Evolutionary conservation across 192 early-diverging fungal genomes (phyloP).

Genomic region (Rhizophlyctis rosea): DNA sequence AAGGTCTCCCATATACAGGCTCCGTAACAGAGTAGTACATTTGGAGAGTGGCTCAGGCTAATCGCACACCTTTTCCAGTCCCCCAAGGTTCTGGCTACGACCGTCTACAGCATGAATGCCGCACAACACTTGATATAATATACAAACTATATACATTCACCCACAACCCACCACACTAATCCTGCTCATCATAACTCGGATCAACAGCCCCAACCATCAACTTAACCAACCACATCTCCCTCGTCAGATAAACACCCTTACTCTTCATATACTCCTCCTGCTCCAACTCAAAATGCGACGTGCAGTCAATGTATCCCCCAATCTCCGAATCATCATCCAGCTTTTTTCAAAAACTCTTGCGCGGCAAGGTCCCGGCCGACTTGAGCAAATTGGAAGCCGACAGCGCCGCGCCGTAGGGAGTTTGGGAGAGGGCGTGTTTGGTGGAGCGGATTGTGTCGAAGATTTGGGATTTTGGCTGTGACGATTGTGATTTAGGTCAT

Average conservation of each 20-base stretch:
- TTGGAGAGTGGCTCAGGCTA: too few relatives aligned
- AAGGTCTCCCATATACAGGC: too few relatives aligned
- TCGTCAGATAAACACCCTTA: constrained; percentile 28
- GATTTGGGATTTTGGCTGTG: too few relatives aligned
- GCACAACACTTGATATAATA: too few relatives aligned
- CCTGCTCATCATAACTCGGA: constrained; percentile 22
- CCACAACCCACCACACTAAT: too few relatives aligned
- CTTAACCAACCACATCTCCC: constrained; percentile 30
- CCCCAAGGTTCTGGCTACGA: too few relatives aligned
- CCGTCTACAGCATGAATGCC: too few relatives aligned
- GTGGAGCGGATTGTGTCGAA: too few relatives aligned
- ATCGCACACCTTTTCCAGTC: too few relatives aligned
- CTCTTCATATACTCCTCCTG: constrained; percentile 25
- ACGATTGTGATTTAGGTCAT: constrained; percentile 19
- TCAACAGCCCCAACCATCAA: constrained; percentile 30
- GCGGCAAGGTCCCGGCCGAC: constrained; percentile 26
- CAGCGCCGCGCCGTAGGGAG: constrained; percentile 21
- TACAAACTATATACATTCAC: too few relatives aligned
- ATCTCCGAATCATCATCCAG: constrained; percentile 28
- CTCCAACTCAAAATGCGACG: constrained; percentile 31
- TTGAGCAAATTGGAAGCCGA: constrained; percentile 31
- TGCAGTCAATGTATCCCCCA: constrained; percentile 26
- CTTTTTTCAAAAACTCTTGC: constrained; percentile 20
- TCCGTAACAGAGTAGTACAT: too few relatives aligned
- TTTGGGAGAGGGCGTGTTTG: constrained; percentile 9